A percentile compares a stretch with the other conserved stretches of the same genome.
These are phyloP conservation scores for Scopulariopsis brevicaulis DNA, from an alignment of 2,329 filamentous ascomycete species.

Conservation along the genomic window DNA sequence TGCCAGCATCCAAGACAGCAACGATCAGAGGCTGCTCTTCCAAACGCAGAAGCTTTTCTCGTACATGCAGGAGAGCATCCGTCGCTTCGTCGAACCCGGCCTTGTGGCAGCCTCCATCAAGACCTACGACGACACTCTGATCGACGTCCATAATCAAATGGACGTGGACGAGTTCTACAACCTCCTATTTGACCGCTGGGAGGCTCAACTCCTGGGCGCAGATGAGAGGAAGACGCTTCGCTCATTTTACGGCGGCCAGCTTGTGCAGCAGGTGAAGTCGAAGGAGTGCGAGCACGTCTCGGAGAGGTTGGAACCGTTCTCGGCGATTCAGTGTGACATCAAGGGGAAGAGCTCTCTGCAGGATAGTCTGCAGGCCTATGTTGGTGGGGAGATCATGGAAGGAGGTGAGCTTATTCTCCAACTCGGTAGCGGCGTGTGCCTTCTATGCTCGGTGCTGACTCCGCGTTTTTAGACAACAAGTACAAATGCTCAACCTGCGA, in stretches of 20 bases:
- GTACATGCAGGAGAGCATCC: conserved; percentile 72
- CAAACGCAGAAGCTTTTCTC: conserved; percentile 77
- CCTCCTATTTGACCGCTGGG: conserved; percentile 82
- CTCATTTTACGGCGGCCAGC: conserved; percentile 80
- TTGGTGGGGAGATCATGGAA: conserved; percentile 93
- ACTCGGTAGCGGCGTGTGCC: not conserved
- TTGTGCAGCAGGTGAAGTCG: conserved; percentile 91
- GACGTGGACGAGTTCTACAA: conserved; percentile 98
- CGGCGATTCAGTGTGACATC: conserved; percentile 91
- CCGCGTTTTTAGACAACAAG: conserved; percentile 61
- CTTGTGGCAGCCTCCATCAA: conserved; percentile 65
- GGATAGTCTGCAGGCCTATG: conserved; percentile 88
- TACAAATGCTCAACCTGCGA: conserved; percentile 93
- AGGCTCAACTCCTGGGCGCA: conserved; percentile 60
- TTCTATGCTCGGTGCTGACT: conserved; percentile 10
- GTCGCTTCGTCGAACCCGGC: conserved; percentile 61
- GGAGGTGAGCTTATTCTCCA: conserved; percentile 40
- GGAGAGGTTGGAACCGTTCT: conserved; percentile 80
- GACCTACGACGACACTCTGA: conserved; percentile 69
- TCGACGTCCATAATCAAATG: conserved; percentile 88
- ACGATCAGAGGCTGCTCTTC: conserved; percentile 56
- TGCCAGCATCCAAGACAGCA: conserved; percentile 42
- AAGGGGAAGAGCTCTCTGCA: conserved; percentile 77
- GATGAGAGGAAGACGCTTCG: conserved; percentile 64
- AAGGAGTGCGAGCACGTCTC: conserved; percentile 93